Base-by-base conservation (phyloP, 768 basidiomycete genomes). In the Auricularia sp. region DNA sequence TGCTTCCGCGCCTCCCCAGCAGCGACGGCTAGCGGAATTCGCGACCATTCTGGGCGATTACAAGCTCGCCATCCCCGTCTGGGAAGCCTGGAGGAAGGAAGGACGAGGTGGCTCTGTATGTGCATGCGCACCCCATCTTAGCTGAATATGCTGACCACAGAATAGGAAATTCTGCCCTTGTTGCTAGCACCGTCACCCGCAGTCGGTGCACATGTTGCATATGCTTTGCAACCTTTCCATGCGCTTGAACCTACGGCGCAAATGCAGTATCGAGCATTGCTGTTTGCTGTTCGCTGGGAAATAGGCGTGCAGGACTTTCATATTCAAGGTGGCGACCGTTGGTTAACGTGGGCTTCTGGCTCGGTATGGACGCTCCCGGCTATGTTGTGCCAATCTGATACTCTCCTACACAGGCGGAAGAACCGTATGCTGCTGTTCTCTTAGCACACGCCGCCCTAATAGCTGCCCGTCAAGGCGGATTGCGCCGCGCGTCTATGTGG, bases 1-100 rank as follows among this genome's bases (percentile, higher is more conserved):
- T 11, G 71, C 75, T 47, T 71, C 79, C 34, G 80, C 83, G 6
- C 84, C 84, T 6, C 80, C 86, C 3, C 91, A 88, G 69, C 85
- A 88, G 67, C 82, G 93, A 56, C 86, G 96, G n/a, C 78, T 98
- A 3, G 97, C 94, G 10, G 97, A 99, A 74, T 95, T 98, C 76
- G 87, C 93, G 8, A 97, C 97, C 21, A 84, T 95, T 65, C 76
- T 98, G 2, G 90, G 93, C 3, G 97, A 99, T 74, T 85, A 86
- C 73, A 93, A 91, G 69, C 80, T 95, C 36, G 96, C 95, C 0
- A 78, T 83, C 2, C 75, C 77, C 7, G 84, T 94, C 3, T 98
- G 95, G 90, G 97, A 98, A 72, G 79, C 87, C 3, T 72, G 93
- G 39, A 80, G 91, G 61, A 93, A 93, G 72, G 95, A 98, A 67